Evolutionary conservation across 805 yeast genomes (phyloP), one percentile per base, ranked within the genome.

Genomic region (Scheffersomyces ergatensis): DNA sequence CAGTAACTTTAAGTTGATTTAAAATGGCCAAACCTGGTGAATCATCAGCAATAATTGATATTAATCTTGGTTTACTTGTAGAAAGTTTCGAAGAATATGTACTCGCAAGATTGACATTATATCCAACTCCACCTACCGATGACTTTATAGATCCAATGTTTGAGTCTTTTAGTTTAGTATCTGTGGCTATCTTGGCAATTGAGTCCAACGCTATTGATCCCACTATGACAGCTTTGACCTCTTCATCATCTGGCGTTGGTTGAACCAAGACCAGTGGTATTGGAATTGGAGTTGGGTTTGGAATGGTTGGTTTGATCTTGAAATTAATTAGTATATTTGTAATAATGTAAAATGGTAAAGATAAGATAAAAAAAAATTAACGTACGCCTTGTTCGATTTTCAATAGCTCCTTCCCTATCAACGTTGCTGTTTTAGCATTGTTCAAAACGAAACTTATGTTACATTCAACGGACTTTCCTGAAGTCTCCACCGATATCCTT

Each of bases 121-220:
- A 82, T 0, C 89, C 97, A 2, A 89, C 96, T 1, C 96, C 97
- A 1, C 96, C 97, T 7, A 87, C 57, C 0, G 83, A 69, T 2
- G 81, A 71, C 1, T 60, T 51, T 5, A 78, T 71, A 0, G 51
- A 55, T 0, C 93, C 89, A 0, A 93, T 93, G 48, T 85, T 85
- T 2, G 96, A 88, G 43, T 92, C 92, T 11, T 65, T 60, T 50
- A 73, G 51, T 12, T 46, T 50, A 14, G 53, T 39, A 0, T 39
- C 38, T 0, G 45, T 27, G 1, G 57, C 48, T 5, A 83, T 52
- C 12, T 71, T 69, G 47, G 87, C 78, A 4, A 83, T 77, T 0
- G 86, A 69, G 55, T 89, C 97, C 27, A 84, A 60, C 0, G 95
- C 95, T 19, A 89, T 65, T 0, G 90, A 80, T 0, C 96, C 97